Percentiles rank a stretch among this genome's conserved stretches.
Evolutionary conservation across 106 monocot species (phyloP).

Genomic region (Allium sativum): DNA sequence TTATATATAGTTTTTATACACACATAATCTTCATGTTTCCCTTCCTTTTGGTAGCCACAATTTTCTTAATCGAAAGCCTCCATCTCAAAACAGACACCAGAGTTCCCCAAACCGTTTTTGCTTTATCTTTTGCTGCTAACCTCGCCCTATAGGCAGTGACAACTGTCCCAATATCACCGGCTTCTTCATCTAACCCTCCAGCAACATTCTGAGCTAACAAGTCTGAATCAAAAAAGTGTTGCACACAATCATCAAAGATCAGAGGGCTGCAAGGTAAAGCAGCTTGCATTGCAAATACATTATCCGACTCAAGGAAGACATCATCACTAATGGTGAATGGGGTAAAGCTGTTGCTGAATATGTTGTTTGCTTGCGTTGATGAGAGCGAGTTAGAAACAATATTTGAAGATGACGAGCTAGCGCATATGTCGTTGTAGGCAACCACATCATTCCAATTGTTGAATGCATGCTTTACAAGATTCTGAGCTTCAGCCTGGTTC

Average conservation of each 20-base stretch:
- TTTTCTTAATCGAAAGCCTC: conserved; percentile 54
- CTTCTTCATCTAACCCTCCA: not conserved
- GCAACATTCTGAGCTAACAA: conserved; percentile 10
- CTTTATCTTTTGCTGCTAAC: conserved; percentile 5
- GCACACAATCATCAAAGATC: conserved; percentile 20
- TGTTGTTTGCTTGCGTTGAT: conserved; percentile 7
- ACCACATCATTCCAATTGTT: conserved; percentile 35
- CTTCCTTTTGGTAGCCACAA: conserved; percentile 36
- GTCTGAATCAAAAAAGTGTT: conserved; percentile 19
- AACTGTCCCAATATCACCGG: conserved; percentile 40
- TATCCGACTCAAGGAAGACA: not conserved
- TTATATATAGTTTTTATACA: no score
- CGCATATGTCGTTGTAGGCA: conserved; percentile 13
- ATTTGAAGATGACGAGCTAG: conserved; percentile 9
- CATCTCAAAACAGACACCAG: conserved; percentile 46
- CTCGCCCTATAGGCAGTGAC: conserved; percentile 12
- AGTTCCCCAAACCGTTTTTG: conserved; percentile 31
- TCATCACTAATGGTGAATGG: not conserved
- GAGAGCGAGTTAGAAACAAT: conserved; percentile 10
- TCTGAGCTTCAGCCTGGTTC: conserved; percentile 49
- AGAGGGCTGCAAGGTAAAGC: conserved; percentile 4
- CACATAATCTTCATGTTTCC: not conserved
- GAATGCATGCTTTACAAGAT: conserved; percentile 33
- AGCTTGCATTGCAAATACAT: conserved; percentile 1
- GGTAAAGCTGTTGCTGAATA: conserved; percentile 4